Conservation (phyloP, 148 eudicot species). For the Salicornia ramosissima region DNA sequence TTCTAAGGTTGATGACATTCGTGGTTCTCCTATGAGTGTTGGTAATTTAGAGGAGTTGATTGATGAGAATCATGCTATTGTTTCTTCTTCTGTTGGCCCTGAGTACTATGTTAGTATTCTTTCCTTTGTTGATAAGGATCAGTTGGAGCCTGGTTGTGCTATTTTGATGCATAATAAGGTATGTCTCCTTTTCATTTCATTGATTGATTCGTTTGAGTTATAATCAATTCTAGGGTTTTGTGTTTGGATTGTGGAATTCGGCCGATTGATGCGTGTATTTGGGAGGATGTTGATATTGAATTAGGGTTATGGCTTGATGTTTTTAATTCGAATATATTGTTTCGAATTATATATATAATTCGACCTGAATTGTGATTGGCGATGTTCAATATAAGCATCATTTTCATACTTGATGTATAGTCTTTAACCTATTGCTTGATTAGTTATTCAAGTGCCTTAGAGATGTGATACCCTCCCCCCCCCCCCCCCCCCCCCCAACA, state of each 20-base stretch:
- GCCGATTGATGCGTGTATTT: neutral
- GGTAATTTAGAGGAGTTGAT: constrained; percentile 91
- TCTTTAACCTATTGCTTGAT: too few species aligned
- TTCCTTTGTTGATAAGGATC: constrained; percentile 93
- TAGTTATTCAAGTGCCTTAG: too few species aligned
- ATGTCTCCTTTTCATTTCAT: neutral
- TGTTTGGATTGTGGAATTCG: neutral
- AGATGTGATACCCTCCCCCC: too few species aligned
- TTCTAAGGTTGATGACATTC: constrained; percentile 77
- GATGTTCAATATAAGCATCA: too few species aligned
- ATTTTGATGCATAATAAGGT: constrained; percentile 99
- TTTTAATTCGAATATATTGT: neutral
- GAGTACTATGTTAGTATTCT: constrained; percentile 89
- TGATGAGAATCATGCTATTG: constrained; percentile 98
- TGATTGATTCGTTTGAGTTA: constrained; percentile 1
- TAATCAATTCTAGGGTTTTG: constrained; percentile 21
- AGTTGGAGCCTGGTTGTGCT: constrained; percentile 90
- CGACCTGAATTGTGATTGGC: too few species aligned
- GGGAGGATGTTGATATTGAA: neutral
- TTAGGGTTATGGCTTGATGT: neutral
- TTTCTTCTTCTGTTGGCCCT: constrained; percentile 84
- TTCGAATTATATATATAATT: neutral
- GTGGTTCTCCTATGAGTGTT: constrained; percentile 97
- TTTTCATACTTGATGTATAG: too few species aligned
- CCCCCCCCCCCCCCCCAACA: too few species aligned